These are phyloP conservation scores for sorghum (Sorghum bicolor) DNA, from an alignment of 176 grass and related monocot species.

Conservation along the genomic window DNA sequence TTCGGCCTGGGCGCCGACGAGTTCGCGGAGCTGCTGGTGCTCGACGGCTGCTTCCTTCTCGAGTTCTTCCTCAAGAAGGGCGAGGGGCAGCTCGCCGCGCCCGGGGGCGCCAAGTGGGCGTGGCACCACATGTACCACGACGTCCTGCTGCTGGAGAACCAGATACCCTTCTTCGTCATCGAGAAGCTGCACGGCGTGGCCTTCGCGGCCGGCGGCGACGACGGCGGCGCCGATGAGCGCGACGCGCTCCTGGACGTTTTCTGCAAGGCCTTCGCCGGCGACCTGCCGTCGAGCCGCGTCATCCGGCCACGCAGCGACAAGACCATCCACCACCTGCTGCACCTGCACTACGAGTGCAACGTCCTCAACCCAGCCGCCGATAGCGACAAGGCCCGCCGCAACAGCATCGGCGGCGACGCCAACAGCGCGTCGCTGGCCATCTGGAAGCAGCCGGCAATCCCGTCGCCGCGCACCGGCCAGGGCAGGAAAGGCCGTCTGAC, in stretches of 20 bases:
- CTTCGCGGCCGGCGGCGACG: conserved; percentile 10
- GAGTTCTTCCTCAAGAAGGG: conserved; percentile 46
- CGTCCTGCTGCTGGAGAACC: conserved; percentile 42
- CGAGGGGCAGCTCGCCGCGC: conserved; percentile 42
- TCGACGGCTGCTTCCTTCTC: conserved; percentile 55
- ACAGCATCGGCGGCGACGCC: background rate
- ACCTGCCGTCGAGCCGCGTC: conserved; percentile 39
- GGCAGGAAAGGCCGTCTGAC: conserved; percentile 10
- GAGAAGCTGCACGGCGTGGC: conserved; percentile 40
- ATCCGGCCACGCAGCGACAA: conserved; percentile 25
- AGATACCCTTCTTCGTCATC: conserved; percentile 54
- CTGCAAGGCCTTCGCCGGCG: conserved; percentile 40
- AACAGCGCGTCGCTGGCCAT: conserved; percentile 25
- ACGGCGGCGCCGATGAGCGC: background rate
- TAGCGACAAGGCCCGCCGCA: background rate
- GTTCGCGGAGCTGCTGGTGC: conserved; percentile 51
- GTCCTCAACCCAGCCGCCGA: conserved; percentile 27
- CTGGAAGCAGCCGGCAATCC: conserved; percentile 38
- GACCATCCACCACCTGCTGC: conserved; percentile 49
- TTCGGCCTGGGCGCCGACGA: conserved; percentile 28
- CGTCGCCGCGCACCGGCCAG: conserved; percentile 25
- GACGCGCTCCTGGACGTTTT: conserved; percentile 47
- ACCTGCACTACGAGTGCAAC: conserved; percentile 59
- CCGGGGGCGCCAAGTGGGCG: conserved; percentile 49
- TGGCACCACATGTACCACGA: conserved; percentile 59